Evolutionary conservation across 2,329 filamentous ascomycete genomes (phyloP), one percentile per base, ranked within the genome.

Genomic region (Neobulgaria alba): DNA sequence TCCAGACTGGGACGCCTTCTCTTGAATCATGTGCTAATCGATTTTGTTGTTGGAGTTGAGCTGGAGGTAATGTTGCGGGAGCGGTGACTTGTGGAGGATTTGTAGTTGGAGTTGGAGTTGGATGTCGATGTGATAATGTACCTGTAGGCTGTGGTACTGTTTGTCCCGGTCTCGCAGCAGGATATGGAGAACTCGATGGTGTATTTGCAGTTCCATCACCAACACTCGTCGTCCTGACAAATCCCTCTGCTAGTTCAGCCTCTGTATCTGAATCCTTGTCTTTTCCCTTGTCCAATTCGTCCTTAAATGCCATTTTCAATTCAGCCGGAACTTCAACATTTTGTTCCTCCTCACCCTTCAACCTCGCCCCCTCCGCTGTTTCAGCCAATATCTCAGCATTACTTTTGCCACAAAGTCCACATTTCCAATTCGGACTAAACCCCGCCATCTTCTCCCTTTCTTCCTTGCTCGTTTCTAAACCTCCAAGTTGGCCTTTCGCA

Each of bases 401-500:
- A 8, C 68, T 73, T 63, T 73, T 79, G 38, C 64, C 79, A 59
- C 90, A 96, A 0, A 67, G 71, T 0, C 68, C 58, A 62, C 92
- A 96, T 39, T 65, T 73, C 73, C 79, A 95, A 0, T 52, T 57
- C 1, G 63, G 62, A 45, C 79, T 87, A 55, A 82, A 76, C 34
- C 59, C 66, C 3, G 92, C 92, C 54, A 92, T 73, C 33, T 74
- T 67, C 54, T 72, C 72, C 40, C 90, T 69, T 37, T 85, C 77
- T 4, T 69, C 71, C 14, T 82, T 79, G 18, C 68, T 75, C 3
- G 82, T 82, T 50, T 95, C 89, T 54, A 96, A 69, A 0, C 92
- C 92, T 10, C 92, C 92, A 1, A 98, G 69, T 67, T 96, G 92
- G 1, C 92, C 92, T 53, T 76, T 78, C 7, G 85, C 79, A 52